Conservation (phyloP, 2,329 filamentous ascomycete species). For the Fusarium graminum region DNA sequence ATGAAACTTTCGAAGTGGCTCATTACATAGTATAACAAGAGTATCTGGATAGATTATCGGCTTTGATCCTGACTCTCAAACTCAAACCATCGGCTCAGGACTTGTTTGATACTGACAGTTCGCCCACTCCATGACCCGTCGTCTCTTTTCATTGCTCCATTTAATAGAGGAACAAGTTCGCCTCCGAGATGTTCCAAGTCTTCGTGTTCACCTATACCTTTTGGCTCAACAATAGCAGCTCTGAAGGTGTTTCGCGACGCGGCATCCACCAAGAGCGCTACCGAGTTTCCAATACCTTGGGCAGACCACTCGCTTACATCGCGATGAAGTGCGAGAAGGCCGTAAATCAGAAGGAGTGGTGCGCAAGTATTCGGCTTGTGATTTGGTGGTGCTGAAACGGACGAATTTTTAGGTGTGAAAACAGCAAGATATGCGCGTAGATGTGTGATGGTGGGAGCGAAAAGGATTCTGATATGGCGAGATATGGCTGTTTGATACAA, state of each 20-base stretch:
- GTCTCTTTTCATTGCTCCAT: conserved; percentile 64
- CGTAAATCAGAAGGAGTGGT: conserved; percentile 72
- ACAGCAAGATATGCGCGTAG: conserved; percentile 81
- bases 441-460: conserved; percentile 80
- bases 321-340: conserved; percentile 74
- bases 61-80: conserved; percentile 29
- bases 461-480: conserved; percentile 76
- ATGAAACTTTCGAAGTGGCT: background rate
- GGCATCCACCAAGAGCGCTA: conserved; percentile 73
- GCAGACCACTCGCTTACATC: conserved; percentile 80
- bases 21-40: background rate
- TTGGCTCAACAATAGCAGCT: conserved; percentile 64
- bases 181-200: conserved; percentile 58
- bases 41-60: background rate
- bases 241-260: conserved; percentile 61
- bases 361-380: conserved; percentile 20
- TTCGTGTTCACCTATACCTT: conserved; percentile 47
- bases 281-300: conserved; percentile 75
- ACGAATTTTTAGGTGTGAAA: conserved; percentile 58
- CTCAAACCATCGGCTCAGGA: conserved; percentile 75
- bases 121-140: conserved; percentile 69
- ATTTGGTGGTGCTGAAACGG: conserved; percentile 55
- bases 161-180: conserved; percentile 72
- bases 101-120: conserved; percentile 67
- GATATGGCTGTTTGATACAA: conserved; percentile 78